Evolutionary conservation across 306 rosid genomes (phyloP).

Genomic region (Cicer bijugum): DNA sequence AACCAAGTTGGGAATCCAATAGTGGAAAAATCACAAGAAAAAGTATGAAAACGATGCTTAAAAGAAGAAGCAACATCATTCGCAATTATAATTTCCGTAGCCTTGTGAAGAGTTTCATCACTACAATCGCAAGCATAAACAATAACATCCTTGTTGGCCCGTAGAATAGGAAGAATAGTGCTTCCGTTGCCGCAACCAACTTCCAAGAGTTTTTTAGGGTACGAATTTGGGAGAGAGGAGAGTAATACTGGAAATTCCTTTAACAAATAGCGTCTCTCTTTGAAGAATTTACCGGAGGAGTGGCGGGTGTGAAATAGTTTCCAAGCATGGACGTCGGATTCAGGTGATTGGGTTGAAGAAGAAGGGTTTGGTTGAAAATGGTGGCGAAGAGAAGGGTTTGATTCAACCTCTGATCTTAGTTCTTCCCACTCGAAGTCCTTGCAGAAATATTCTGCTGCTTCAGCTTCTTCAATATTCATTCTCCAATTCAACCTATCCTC

Average conservation of each 20-base stretch:
- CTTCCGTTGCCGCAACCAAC: conserved; percentile 96
- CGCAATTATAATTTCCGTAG: conserved; percentile 59
- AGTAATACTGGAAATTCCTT: conserved; percentile 83
- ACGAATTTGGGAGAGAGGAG: conserved; percentile 50
- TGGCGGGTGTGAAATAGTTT: conserved; percentile 81
- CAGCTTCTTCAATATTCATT: conserved; percentile 45
- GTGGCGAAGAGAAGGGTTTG: conserved; percentile 56
- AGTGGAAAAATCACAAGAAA: conserved; percentile 73
- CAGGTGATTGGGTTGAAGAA: conserved; percentile 1
- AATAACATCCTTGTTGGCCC: conserved; percentile 64
- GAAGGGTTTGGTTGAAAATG: conserved; percentile 52
- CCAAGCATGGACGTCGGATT: conserved; percentile 73
- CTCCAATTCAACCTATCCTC: neutral
- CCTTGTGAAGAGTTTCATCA: conserved; percentile 67
- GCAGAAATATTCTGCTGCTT: conserved; percentile 58
- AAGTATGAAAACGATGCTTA: conserved; percentile 63
- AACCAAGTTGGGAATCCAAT: conserved; percentile 71
- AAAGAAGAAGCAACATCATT: conserved; percentile 40
- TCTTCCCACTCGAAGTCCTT: conserved; percentile 89
- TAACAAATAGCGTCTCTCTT: conserved; percentile 88
- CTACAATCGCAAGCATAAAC: conserved; percentile 95
- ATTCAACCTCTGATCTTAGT: conserved; percentile 63
- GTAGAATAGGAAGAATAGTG: conserved; percentile 77
- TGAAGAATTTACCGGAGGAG: conserved; percentile 89
- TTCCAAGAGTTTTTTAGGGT: conserved; percentile 64